These are phyloP conservation scores for Anacardium occidentale DNA, from an alignment of 345 rosid genomes.

Conservation along the genomic window DNA sequence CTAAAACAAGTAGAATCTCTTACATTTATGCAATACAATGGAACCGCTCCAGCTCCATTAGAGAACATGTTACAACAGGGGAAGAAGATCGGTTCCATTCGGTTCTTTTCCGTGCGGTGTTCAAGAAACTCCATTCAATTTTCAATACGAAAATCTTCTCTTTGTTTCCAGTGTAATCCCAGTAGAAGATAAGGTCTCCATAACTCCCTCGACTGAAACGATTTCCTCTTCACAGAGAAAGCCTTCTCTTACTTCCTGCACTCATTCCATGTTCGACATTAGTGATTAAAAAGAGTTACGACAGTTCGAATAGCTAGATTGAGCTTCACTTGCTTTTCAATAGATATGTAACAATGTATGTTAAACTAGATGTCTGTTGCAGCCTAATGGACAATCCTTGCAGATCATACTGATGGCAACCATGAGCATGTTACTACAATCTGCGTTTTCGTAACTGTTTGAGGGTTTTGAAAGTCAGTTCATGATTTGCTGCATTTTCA, in stretches of 20 bases:
- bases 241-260: conserved; percentile 32
- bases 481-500: no score
- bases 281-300: not conserved
- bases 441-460: not conserved
- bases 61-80: conserved; percentile 3
- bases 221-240: not conserved
- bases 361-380: not conserved
- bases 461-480: not conserved
- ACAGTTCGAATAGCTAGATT: no score
- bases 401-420: not conserved
- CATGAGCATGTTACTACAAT: no score
- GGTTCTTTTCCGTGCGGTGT: not conserved
- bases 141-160: not conserved
- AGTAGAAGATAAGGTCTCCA: conserved; percentile 11
- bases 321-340: no score
- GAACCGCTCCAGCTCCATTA: conserved; percentile 14
- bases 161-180: not conserved
- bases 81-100: not conserved
- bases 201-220: conserved; percentile 1
- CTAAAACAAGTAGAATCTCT: not conserved
- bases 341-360: no score
- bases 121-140: not conserved
- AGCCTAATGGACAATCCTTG: not conserved
- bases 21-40: conserved; percentile 9
- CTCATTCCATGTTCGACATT: not conserved